Percentiles rank a stretch among this genome's conserved stretches.
phyloP scores from a whole-genome alignment of 2,329 filamentous ascomycete species.

The Beauveria sp. region DNA sequence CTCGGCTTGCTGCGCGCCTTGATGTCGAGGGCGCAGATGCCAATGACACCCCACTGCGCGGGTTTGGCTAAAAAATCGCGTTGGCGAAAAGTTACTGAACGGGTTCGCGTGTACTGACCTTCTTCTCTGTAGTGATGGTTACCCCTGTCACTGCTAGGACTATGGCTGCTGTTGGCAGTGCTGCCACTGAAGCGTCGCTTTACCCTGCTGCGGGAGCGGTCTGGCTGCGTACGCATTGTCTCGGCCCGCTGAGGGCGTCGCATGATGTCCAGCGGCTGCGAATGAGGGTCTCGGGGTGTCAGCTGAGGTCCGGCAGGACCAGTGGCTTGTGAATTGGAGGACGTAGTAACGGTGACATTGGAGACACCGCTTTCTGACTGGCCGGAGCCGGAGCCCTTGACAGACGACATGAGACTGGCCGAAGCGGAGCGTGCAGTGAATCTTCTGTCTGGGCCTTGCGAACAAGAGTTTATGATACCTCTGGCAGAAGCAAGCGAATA shows the following conservation, averaged over 20 bases:
- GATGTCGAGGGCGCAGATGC: slow-evolving; percentile 89
- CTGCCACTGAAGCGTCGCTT: slow-evolving; percentile 76
- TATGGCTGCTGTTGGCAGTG: slow-evolving; percentile 74
- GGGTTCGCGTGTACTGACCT: slow-evolving; percentile 23
- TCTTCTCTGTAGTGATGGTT: slow-evolving; percentile 49
- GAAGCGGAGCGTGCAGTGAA: slow-evolving; percentile 35
- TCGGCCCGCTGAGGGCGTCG: slow-evolving; percentile 34
- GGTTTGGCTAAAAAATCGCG: slow-evolving; percentile 38
- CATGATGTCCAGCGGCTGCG: slow-evolving; percentile 36
- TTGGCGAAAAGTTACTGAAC: slow-evolving; percentile 20
- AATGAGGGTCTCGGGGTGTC: slow-evolving; percentile 33
- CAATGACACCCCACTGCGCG: slow-evolving; percentile 62
- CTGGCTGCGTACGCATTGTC: slow-evolving; percentile 38
- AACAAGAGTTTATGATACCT: slow-evolving; percentile 37
- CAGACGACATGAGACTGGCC: slow-evolving; percentile 37
- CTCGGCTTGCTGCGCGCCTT: slow-evolving; percentile 97
- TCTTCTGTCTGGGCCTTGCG: slow-evolving; percentile 45
- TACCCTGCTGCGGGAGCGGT: slow-evolving; percentile 58
- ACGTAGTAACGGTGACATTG: slow-evolving; percentile 47
- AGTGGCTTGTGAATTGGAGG: slow-evolving; percentile 31
- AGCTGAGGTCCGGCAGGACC: slow-evolving; percentile 32
- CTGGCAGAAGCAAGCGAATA: slow-evolving; percentile 61
- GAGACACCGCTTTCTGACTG: slow-evolving; percentile 45
- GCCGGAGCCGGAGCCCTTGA: slow-evolving; percentile 31
- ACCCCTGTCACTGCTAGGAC: slow-evolving; percentile 63